Evolutionary conservation across 352 stramenopile genomes (phyloP).

Genomic region (Globisporangium yorkense): DNA sequence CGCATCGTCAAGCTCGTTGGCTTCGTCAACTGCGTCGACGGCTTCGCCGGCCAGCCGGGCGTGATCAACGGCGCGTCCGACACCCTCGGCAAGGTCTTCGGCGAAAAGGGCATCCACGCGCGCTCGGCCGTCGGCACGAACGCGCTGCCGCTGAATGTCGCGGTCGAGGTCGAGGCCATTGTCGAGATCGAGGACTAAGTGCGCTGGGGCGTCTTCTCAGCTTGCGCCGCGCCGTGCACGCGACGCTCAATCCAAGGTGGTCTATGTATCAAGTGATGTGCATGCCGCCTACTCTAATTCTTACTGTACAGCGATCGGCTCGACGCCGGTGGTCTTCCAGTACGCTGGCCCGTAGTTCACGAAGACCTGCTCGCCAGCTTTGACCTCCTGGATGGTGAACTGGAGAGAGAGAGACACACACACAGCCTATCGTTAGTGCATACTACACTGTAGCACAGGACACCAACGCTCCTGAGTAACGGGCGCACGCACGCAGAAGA

Average conservation of each 20-base stretch:
- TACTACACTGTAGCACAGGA: too few relatives aligned
- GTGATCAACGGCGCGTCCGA: conserved; percentile 93
- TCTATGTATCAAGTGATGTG: conserved; percentile 4
- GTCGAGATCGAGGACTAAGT: conserved; percentile 71
- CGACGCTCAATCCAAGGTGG: not conserved
- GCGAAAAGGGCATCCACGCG: conserved; percentile 65
- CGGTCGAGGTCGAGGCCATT: conserved; percentile 95
- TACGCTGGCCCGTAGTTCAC: conserved; percentile 69
- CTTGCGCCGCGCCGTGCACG: too few relatives aligned
- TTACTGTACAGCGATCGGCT: conserved; percentile 35
- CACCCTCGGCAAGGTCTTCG: conserved; percentile 74
- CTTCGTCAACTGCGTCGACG: conserved; percentile 90
- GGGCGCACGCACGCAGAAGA: conserved; percentile 59
- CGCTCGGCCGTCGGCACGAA: conserved; percentile 92
- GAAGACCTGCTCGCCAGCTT: conserved; percentile 56
- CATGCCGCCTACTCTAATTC: too few relatives aligned
- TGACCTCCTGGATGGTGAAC: conserved; percentile 45
- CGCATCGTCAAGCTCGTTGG: conserved; percentile 91
- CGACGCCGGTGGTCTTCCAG: conserved; percentile 57
- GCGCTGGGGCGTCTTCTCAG: too few relatives aligned
- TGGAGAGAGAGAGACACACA: conserved; percentile 19
- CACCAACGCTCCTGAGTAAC: not conserved
- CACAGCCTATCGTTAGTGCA: not conserved
- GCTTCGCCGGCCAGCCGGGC: conserved; percentile 77
- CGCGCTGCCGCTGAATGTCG: conserved; percentile 89